Evolutionary conservation across 805 yeast species (phyloP), one percentile per base, ranked within the genome.

Genomic region (Zygosaccharomyces pseudorouxii): DNA sequence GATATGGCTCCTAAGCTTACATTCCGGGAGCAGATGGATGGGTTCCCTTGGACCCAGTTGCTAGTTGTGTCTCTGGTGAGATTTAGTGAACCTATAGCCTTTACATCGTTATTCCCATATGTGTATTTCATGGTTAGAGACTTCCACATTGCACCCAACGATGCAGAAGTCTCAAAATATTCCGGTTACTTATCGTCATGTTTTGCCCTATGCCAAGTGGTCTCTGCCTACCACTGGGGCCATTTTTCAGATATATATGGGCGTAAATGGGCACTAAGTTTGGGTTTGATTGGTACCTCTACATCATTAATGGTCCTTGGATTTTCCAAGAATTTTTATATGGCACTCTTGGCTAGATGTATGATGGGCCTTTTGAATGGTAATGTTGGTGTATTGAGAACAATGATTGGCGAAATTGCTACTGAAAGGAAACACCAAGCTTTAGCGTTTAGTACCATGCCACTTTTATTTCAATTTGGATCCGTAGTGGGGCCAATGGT

Each of bases 171-270:
- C 31, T 71, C 84, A 2, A 75, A 72, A 48, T 82, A 79, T 60
- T 77, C 84, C 8, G 86, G 87, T 5, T 80, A 80, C 57, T 64
- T 81, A 48, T 74, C 84, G 0, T 76, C 86, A 0, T 69, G 77
- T n/a, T 82, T 81, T 65, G 82, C 86, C 22, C 71, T 81, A 23
- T 75, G 73, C 50, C 87, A 82, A 61, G 77, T 78, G 47, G 52
- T 80, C 16, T 78, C 77, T 43, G 77, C 81, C 37, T 73, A 79
- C 31, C 74, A 77, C 48, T 82, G 87, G 87, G 84, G 86, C 5
- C 65, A 68, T 40, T 60, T 76, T 37, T 72, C 81, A 31, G 84
- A 82, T 55, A 65, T 58, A 19, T 63, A 76, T 39, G 87, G 88
- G 12, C 65, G 88, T 28, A 82, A 82, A 56, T 72, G 72, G 1